A percentile compares a stretch with the other conserved stretches of the same genome.
phyloP scores from a whole-genome alignment of 306 rosid species.

The Astragalus glycyphyllos region DNA sequence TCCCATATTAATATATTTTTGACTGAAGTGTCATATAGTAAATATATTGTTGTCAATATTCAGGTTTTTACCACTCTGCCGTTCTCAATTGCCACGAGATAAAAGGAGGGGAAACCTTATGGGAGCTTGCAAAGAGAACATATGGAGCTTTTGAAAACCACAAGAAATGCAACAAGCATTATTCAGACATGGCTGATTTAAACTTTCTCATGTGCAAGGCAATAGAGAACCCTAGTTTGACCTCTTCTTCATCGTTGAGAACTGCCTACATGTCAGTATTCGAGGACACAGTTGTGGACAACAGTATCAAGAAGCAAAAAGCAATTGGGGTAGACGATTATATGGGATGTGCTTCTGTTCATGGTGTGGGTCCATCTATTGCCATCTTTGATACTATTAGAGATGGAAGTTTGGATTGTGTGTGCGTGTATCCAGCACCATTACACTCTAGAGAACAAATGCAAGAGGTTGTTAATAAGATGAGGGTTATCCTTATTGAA shows the following conservation, averaged over 20 bases:
- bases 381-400: slow-evolving; percentile 65
- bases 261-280: slow-evolving; percentile 60
- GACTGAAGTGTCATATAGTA: too few relatives aligned
- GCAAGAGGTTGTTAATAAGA: slow-evolving; percentile 49
- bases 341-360: slow-evolving; percentile 72
- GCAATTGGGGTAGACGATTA: slow-evolving; percentile 61
- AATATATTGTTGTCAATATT: not conserved
- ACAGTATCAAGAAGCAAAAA: slow-evolving; percentile 7
- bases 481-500: slow-evolving; percentile 58
- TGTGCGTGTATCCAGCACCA: slow-evolving; percentile 67
- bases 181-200: slow-evolving; percentile 67
- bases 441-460: slow-evolving; percentile 65
- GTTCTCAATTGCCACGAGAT: slow-evolving; percentile 58
- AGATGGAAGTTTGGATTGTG: slow-evolving; percentile 62
- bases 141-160: slow-evolving; percentile 51
- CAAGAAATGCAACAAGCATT: slow-evolving; percentile 56
- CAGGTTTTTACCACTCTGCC: slow-evolving; percentile 77
- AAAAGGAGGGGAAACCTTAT: slow-evolving; percentile 63
- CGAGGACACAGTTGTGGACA: slow-evolving; percentile 64
- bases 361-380: slow-evolving; percentile 69
- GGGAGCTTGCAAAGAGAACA: slow-evolving; percentile 62
- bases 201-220: slow-evolving; percentile 66
- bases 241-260: slow-evolving; percentile 60
- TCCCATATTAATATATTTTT: too few relatives aligned
- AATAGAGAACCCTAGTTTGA: slow-evolving; percentile 61